phyloP scores from a whole-genome alignment of 2,329 filamentous ascomycete genomes.

The Keithomyces neogunnii region DNA sequence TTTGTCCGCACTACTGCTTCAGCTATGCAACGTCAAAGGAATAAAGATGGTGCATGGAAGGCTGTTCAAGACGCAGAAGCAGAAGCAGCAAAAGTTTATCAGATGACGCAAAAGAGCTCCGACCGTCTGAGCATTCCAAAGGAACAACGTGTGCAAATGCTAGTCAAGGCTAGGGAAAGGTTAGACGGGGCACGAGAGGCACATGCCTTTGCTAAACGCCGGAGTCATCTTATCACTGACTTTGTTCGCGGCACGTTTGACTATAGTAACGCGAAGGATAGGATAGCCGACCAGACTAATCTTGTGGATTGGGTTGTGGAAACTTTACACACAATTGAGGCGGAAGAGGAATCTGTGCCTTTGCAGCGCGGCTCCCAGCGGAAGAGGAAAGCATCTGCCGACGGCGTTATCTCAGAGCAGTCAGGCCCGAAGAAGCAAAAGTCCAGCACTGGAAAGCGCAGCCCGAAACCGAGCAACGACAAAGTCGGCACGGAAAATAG shows the following conservation, averaged over 20 bases:
- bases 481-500: neutral
- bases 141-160: constrained; percentile 3
- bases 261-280: constrained; percentile 6
- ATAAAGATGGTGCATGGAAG: neutral
- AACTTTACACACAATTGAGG: constrained; percentile 7
- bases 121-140: neutral
- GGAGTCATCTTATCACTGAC: neutral
- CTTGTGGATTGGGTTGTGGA: constrained; percentile 18
- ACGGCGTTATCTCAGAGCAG: neutral
- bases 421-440: neutral
- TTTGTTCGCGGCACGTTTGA: constrained; percentile 5
- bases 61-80: neutral
- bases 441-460: neutral
- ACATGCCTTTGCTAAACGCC: neutral
- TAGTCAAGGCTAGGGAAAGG: neutral
- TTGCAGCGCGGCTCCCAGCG: no score
- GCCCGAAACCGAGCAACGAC: neutral
- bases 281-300: constrained; percentile 11
- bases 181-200: neutral
- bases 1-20: constrained; percentile 4
- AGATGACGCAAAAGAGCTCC: constrained; percentile 2
- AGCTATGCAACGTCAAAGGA: neutral
- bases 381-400: no score
- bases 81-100: neutral
- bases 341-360: no score